Percentiles rank a stretch among this genome's conserved stretches.
Evolutionary conservation across 2,329 filamentous ascomycete genomes (phyloP).

Genomic region (Diaporthe sp.): DNA sequence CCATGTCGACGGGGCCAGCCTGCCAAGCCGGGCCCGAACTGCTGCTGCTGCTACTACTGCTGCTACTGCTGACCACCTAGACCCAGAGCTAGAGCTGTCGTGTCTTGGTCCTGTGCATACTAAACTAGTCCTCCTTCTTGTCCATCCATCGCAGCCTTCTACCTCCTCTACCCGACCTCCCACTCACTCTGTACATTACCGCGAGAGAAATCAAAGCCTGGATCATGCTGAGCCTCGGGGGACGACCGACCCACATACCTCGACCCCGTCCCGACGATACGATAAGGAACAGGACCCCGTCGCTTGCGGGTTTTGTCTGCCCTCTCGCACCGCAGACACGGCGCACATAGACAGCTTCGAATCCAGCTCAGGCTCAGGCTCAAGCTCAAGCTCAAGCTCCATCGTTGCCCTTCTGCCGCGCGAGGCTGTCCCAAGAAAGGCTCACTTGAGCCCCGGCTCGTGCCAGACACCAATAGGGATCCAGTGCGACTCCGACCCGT

Average conservation of each 20-base stretch:
- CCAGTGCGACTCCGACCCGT: constrained; percentile 18
- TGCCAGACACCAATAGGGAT: constrained; percentile 3
- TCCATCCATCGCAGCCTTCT: neutral
- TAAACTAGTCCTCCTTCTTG: constrained; percentile 3
- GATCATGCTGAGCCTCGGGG: constrained; percentile 16
- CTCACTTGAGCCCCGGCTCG: neutral
- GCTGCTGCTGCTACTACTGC: neutral
- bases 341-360: neutral
- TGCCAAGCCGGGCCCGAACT: constrained; percentile 19
- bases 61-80: constrained; percentile 8
- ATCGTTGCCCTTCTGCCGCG: neutral
- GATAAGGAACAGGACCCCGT: constrained; percentile 1
- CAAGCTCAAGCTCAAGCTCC: neutral
- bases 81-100: constrained; percentile 25
- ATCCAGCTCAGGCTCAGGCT: constrained; percentile 6
- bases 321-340: neutral
- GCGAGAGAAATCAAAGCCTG: neutral
- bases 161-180: neutral
- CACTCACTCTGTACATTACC: constrained; percentile 1
- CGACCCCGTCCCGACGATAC: constrained; percentile 7
- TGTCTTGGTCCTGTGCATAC: constrained; percentile 11
- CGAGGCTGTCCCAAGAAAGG: constrained; percentile 4
- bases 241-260: constrained; percentile 12
- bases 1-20: constrained; percentile 2
- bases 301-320: neutral